Evolutionary conservation across 2,329 filamentous ascomycete species (phyloP).

Genomic region (Onygenales sp.): DNA sequence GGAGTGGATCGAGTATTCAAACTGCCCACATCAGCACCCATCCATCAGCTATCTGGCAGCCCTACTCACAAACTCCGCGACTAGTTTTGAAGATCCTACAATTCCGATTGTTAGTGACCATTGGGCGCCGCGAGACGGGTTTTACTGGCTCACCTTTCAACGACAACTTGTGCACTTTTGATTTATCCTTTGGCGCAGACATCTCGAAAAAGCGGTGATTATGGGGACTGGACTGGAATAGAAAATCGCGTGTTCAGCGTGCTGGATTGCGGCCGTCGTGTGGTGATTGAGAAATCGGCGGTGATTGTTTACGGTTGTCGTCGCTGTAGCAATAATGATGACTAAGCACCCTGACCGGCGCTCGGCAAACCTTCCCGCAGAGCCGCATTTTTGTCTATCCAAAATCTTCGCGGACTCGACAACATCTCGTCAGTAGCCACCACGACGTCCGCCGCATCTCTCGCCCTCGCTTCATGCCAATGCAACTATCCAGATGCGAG

Average conservation of each 20-base stretch:
- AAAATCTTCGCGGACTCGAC: not conserved
- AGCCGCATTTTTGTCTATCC: not conserved
- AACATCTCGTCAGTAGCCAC: not conserved
- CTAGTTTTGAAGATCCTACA: slow-evolving; percentile 66
- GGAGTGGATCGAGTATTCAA: slow-evolving; percentile 97
- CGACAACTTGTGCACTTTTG: slow-evolving; percentile 90
- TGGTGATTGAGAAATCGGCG: slow-evolving; percentile 1
- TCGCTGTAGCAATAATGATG: slow-evolving; percentile 25
- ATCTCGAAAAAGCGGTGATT: slow-evolving; percentile 17
- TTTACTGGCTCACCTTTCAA: slow-evolving; percentile 38
- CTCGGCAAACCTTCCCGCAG: not conserved
- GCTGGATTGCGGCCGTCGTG: not conserved
- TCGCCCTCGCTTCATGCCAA: slow-evolving; percentile 4
- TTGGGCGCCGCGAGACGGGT: not conserved
- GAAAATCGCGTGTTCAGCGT: not conserved
- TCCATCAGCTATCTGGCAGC: not conserved
- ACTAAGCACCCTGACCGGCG: not conserved
- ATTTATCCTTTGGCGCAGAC: slow-evolving; percentile 53
- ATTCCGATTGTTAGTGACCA: not conserved
- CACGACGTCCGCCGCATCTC: not conserved
- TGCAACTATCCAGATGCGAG: slow-evolving; percentile 33
- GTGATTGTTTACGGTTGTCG: slow-evolving; percentile 27
- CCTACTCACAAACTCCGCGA: slow-evolving; percentile 80
- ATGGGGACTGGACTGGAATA: not conserved
- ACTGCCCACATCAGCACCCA: slow-evolving; percentile 31